These are phyloP conservation scores for Scedosporium minutisporum DNA, from an alignment of 2,329 filamentous ascomycete species.

Conservation along the genomic window DNA sequence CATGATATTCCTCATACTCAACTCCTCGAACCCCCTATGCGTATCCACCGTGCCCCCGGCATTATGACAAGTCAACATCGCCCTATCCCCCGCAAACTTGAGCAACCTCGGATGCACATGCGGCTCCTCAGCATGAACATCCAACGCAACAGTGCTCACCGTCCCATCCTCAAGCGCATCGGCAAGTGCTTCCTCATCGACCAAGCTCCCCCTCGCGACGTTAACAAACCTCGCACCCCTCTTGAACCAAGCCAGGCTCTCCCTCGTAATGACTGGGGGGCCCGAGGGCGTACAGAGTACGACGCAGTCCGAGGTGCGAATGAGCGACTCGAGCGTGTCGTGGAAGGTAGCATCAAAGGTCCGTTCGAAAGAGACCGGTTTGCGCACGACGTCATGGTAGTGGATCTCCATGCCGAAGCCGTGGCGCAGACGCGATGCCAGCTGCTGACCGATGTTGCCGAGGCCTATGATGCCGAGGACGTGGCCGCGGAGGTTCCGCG, in stretches of 20 bases:
- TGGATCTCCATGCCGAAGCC: constrained; percentile 59
- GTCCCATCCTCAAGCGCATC: constrained; percentile 44
- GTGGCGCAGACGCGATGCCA: constrained; percentile 41
- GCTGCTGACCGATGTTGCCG: constrained; percentile 53
- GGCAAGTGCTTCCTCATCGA: constrained; percentile 55
- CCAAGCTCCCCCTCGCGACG: constrained; percentile 52
- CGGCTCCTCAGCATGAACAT: constrained; percentile 56
- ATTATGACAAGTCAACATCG: constrained; percentile 57
- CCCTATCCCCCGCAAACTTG: constrained; percentile 31
- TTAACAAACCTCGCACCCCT: constrained; percentile 52
- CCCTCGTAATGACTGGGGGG: constrained; percentile 36
- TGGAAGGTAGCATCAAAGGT: constrained; percentile 39
- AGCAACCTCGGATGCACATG: constrained; percentile 36
- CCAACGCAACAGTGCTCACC: constrained; percentile 46
- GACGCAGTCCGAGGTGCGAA: constrained; percentile 46
- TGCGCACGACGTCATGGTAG: constrained; percentile 50
- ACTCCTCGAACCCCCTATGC: constrained; percentile 54
- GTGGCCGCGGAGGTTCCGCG: constrained; percentile 53
- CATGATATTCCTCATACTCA: constrained; percentile 58
- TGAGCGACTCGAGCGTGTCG: constrained; percentile 38
- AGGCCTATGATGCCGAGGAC: constrained; percentile 59
- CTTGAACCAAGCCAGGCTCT: constrained; percentile 41
- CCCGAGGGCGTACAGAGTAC: constrained; percentile 50
- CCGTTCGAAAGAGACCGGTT: constrained; percentile 31
- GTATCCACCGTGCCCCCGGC: constrained; percentile 59